phyloP scores from a whole-genome alignment of 2,329 filamentous ascomycete species.

The Chlorencoelia australis region DNA sequence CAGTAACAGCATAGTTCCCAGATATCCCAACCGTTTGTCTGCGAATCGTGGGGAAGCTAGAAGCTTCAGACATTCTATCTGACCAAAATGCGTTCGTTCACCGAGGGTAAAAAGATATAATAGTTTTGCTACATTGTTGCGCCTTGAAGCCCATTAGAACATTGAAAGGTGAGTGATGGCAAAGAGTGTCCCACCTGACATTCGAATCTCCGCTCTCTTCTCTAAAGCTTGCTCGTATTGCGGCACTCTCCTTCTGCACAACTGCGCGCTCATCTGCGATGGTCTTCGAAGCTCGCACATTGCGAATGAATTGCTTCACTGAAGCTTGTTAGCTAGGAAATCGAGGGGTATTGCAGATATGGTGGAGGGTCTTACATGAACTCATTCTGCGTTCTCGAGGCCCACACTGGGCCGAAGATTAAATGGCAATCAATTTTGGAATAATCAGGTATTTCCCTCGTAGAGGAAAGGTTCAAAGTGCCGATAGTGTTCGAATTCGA shows the following conservation, averaged over 20 bases:
- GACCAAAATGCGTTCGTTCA: slow-evolving; percentile 95
- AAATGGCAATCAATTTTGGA: too few relatives aligned
- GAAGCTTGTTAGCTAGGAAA: slow-evolving; percentile 13
- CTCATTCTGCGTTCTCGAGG: slow-evolving; percentile 26
- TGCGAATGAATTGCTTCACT: slow-evolving; percentile 99
- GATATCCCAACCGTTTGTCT: slow-evolving; percentile 90
- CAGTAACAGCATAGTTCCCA: slow-evolving; percentile 89
- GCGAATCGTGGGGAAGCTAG: slow-evolving; percentile 94
- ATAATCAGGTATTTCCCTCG: background rate
- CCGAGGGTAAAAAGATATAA: slow-evolving; percentile 97
- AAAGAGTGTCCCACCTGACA: slow-evolving; percentile 55
- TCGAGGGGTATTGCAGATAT: slow-evolving; percentile 11
- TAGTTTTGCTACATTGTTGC: slow-evolving; percentile 98
- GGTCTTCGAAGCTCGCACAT: slow-evolving; percentile 95
- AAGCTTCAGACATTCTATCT: slow-evolving; percentile 98
- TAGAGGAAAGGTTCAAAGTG: too few relatives aligned
- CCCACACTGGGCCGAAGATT: slow-evolving; percentile 25
- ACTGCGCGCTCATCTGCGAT: slow-evolving; percentile 98
- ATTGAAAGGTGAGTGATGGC: slow-evolving; percentile 1
- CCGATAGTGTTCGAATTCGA: too few relatives aligned
- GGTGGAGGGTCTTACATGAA: slow-evolving; percentile 22
- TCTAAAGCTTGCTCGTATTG: slow-evolving; percentile 92
- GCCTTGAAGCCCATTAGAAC: slow-evolving; percentile 40
- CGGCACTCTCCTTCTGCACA: slow-evolving; percentile 97
- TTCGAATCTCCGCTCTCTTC: slow-evolving; percentile 92